These are phyloP conservation scores for Colletotrichum orchidophilum DNA, from an alignment of 2,329 filamentous ascomycete genomes.

Conservation along the genomic window DNA sequence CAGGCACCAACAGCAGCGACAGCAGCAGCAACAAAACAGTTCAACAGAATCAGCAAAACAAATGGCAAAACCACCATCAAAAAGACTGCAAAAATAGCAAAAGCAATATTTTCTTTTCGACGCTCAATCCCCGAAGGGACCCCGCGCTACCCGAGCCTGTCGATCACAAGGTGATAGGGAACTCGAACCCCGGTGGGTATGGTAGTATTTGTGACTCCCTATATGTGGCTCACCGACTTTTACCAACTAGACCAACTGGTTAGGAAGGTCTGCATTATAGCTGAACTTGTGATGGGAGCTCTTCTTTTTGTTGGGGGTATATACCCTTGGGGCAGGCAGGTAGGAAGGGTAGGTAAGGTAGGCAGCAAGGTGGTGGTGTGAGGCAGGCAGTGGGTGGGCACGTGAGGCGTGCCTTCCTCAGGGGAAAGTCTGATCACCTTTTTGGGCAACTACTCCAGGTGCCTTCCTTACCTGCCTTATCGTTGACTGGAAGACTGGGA, in stretches of 20 bases:
- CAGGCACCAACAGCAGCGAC: too few relatives aligned
- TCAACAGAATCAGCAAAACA: too few relatives aligned
- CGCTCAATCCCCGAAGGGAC: neutral
- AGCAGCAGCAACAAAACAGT: too few relatives aligned
- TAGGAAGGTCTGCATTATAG: neutral
- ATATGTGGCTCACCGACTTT: neutral
- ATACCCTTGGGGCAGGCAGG: neutral
- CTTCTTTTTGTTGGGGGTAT: neutral
- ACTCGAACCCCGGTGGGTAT: neutral
- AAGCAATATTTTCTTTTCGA: too few relatives aligned
- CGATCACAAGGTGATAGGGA: neutral
- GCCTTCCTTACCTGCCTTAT: too few relatives aligned
- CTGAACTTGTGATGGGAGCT: conserved; percentile 1
- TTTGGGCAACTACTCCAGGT: too few relatives aligned
- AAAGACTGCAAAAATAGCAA: neutral
- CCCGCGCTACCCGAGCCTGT: neutral
- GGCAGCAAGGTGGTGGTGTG: too few relatives aligned
- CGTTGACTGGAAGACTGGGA: too few relatives aligned
- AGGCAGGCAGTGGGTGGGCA: too few relatives aligned
- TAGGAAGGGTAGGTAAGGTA: too few relatives aligned
- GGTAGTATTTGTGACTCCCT: conserved; percentile 4
- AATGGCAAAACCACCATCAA: neutral
- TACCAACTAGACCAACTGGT: conserved; percentile 1
- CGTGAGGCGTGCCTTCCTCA: too few relatives aligned
- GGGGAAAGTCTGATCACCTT: too few relatives aligned